Base-by-base conservation (phyloP, 495 filamentous ascomycete species). In the Bathelium albidoporum region DNA sequence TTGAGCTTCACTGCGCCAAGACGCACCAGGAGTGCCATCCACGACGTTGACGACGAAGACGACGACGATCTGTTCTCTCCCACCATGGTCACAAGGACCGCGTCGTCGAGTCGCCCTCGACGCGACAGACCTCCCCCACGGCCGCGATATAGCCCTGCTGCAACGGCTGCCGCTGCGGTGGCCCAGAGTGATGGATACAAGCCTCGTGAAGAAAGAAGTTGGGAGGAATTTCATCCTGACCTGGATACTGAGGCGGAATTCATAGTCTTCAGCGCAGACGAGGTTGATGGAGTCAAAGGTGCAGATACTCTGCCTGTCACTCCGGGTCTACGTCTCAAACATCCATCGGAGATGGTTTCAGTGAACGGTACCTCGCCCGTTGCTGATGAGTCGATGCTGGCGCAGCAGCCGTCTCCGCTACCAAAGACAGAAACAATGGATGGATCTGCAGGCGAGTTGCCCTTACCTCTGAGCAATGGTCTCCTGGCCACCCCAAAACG, bases 201-300 rank as follows among this genome's bases (percentile, higher is more conserved):
- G 72, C 94, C 94, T 2, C 81, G 94, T 63, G 94, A 99, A 73
- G 94, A 99, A 75, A 86, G 92, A 62, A 89, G 89, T 16, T 99
- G 92, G 89, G 90, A 95, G 69, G 95, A 97, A 74, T 97, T 96
- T 61, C 94, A 99, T 73, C 91, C 88, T 14, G 88, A 96, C 68
- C 81, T 99, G 36, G 92, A 97, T 73, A 88, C 95, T 64, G 90
- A 94, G 58, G 81, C 80, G 31, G 82, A 79, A 20, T 85, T 97
- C 59, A 83, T 84, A 43, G 79, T 96, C 1, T 94, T 93, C 72
- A 83, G 81, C 41, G 83, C 91, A 10, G 84, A 92, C 63, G 89
- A 96, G 59, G 88, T 97, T 18, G 95, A 97, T 72, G 89, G 86
- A 26, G 24, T 55, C 20, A 55, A 55, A 20, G 20, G 22, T 16